Percentiles rank a stretch among this genome's conserved stretches.
These are phyloP conservation scores for Yamadazyma dendronema DNA, from an alignment of 1,139 yeast genomes.

Conservation along the genomic window DNA sequence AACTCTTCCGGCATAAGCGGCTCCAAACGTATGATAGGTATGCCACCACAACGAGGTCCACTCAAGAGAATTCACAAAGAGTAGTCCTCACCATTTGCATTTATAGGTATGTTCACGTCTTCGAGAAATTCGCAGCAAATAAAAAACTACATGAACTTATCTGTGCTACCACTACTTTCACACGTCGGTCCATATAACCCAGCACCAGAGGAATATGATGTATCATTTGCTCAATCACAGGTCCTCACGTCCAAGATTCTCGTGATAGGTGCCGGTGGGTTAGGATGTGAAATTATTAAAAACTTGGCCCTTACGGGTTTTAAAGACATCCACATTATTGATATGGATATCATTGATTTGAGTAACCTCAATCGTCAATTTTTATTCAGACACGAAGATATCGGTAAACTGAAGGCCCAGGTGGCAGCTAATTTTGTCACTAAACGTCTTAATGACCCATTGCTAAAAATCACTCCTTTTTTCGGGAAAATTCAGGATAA, in stretches of 20 bases:
- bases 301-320: conserved; percentile 80
- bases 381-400: conserved; percentile 67
- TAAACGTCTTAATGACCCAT: conserved; percentile 40
- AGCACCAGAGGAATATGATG: conserved; percentile 35
- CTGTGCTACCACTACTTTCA: conserved; percentile 24
- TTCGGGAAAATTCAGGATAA: conserved; percentile 74
- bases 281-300: conserved; percentile 91
- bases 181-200: conserved; percentile 44
- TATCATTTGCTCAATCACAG: conserved; percentile 23
- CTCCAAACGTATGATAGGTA: conserved; percentile 33
- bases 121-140: no score
- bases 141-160: no score
- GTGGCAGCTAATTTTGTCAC: conserved; percentile 69
- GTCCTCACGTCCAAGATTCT: conserved; percentile 36
- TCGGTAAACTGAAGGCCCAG: conserved; percentile 78
- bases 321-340: conserved; percentile 73
- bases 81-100: no score
- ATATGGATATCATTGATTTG: conserved; percentile 92
- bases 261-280: conserved; percentile 91
- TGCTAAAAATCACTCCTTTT: conserved; percentile 53
- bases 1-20: conserved; percentile 8
- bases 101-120: no score
- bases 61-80: conserved; percentile 13
- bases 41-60: conserved; percentile 33
- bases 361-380: conserved; percentile 91